phyloP scores from a whole-genome alignment of 2,329 filamentous ascomycete species.

The Zymoseptoria ardabiliae region DNA sequence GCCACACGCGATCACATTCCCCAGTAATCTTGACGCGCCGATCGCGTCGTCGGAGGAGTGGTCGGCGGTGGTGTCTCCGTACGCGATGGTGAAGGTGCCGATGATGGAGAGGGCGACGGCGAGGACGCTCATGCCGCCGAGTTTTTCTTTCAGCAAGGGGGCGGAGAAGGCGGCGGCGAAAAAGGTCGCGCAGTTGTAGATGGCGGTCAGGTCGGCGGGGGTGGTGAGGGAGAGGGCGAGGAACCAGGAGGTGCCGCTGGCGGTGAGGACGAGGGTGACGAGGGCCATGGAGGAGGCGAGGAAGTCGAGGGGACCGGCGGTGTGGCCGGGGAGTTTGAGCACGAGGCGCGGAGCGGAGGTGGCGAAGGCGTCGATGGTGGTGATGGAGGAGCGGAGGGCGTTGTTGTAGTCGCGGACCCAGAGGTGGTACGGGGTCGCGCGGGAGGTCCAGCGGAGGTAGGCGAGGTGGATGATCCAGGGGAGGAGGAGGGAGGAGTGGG shows the following conservation, averaged over 20 bases:
- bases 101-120: conserved; percentile 27
- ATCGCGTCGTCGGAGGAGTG: conserved; percentile 15
- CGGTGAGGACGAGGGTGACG: conserved; percentile 24
- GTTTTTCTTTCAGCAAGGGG: conserved; percentile 24
- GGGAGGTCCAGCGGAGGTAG: conserved; percentile 20
- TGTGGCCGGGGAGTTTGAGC: conserved; percentile 18
- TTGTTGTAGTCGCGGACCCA: conserved; percentile 29
- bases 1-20: conserved; percentile 26
- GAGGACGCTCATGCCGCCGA: conserved; percentile 21
- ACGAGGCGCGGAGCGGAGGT: conserved; percentile 19
- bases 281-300: conserved; percentile 25
- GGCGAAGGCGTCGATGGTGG: conserved; percentile 26
- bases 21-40: conserved; percentile 23
- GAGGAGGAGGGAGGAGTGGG: conserved; percentile 25
- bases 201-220: conserved; percentile 29
- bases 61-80: conserved; percentile 26
- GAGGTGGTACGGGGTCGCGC: conserved; percentile 15
- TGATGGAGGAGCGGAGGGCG: conserved; percentile 21
- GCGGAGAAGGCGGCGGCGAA: conserved; percentile 29
- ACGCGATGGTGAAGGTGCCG: conserved; percentile 29
- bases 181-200: conserved; percentile 31
- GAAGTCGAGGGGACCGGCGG: conserved; percentile 25
- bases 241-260: conserved; percentile 28
- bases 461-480: conserved; percentile 26
- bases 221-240: conserved; percentile 26